Evolutionary conservation across 805 yeast genomes (phyloP).

Genomic region (Candida morakotiae): DNA sequence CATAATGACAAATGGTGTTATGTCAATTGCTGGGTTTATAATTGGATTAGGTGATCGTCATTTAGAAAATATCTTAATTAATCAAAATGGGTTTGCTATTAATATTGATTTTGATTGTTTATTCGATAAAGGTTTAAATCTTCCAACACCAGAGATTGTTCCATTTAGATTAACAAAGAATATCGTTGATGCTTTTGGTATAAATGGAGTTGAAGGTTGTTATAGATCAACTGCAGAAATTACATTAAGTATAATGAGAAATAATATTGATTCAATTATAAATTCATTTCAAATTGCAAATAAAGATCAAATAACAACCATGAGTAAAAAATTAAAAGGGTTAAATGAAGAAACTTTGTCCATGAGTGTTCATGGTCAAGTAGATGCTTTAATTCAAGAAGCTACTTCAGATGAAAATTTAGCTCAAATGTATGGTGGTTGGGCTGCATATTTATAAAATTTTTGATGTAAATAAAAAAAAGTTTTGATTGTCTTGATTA

Average conservation of each 20-base stretch:
- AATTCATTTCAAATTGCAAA: conserved; percentile 80
- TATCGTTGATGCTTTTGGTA: conserved; percentile 88
- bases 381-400: conserved; percentile 79
- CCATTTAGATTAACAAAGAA: conserved; percentile 92
- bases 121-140: conserved; percentile 77
- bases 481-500: too few relatives aligned
- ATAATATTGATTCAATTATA: conserved; percentile 79
- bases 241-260: conserved; percentile 66
- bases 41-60: conserved; percentile 96
- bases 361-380: conserved; percentile 88
- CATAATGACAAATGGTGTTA: conserved; percentile 82
- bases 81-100: conserved; percentile 70
- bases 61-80: conserved; percentile 81
- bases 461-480: too few relatives aligned
- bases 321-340: conserved; percentile 81
- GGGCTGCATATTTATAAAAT: conserved; percentile 52
- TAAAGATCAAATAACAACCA: conserved; percentile 57
- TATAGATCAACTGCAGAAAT: conserved; percentile 85
- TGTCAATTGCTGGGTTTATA: conserved; percentile 95
- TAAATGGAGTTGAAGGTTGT: conserved; percentile 84
- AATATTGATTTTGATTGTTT: conserved; percentile 95
- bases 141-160: conserved; percentile 83
- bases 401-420: conserved; percentile 71
- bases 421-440: conserved; percentile 88
- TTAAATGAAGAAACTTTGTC: conserved; percentile 78